Evolutionary conservation across 192 early-diverging fungal species (phyloP).

Genomic region (Haplosporangium gracile): DNA sequence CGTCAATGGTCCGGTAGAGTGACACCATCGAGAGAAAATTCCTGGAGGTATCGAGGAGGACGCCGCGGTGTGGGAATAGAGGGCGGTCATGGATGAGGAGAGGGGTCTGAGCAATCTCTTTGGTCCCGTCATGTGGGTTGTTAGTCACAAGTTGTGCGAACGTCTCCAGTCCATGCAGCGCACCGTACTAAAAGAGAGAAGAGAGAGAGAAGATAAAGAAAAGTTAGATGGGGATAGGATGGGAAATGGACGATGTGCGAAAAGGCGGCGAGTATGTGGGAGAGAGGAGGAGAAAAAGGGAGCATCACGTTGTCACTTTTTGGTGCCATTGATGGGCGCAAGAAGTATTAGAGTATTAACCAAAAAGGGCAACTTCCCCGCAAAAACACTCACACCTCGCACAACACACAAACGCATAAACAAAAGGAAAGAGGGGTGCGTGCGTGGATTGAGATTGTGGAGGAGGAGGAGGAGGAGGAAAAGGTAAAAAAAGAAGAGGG

Average conservation of each 20-base stretch:
- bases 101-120: conserved; percentile 35
- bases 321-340: background rate
- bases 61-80: conserved; percentile 73
- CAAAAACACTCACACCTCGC: background rate
- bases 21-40: conserved; percentile 77
- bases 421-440: background rate
- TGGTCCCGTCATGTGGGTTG: conserved; percentile 47
- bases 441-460: conserved; percentile 2
- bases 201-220: background rate
- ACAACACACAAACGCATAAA: background rate
- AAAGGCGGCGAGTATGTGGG: background rate
- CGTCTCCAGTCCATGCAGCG: conserved; percentile 80
- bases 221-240: background rate
- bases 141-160: conserved; percentile 74
- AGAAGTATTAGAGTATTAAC: background rate
- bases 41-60: conserved; percentile 79
- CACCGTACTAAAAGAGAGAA: conserved; percentile 66
- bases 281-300: background rate
- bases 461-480: background rate
- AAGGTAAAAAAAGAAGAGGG: background rate
- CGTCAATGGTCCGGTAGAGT: conserved; percentile 79
- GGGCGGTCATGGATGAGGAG: conserved; percentile 72
- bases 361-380: conserved; percentile 1
- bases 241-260: background rate
- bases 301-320: background rate